A percentile compares a stretch with the other conserved stretches of the same genome.
Conservation (phyloP, 2,329 filamentous ascomycete genomes). For the Dactylonectria estremocensis region DNA sequence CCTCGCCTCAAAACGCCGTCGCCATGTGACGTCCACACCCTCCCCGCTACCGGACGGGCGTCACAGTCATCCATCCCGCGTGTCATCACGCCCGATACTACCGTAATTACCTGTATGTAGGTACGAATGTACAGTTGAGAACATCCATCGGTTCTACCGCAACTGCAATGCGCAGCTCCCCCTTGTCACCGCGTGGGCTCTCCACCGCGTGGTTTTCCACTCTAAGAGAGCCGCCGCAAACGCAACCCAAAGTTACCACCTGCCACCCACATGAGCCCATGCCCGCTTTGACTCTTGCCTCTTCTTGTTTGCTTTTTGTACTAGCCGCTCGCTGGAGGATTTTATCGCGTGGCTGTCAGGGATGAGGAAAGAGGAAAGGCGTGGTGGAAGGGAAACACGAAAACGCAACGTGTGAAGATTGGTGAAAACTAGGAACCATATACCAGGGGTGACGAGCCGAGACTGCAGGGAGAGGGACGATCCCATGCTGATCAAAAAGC, state of each 20-base stretch:
- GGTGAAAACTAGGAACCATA: neutral
- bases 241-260: neutral
- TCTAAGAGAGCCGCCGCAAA: neutral
- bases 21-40: constrained; percentile 6
- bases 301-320: neutral
- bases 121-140: neutral
- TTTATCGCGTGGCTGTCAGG: constrained; percentile 1
- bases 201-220: neutral
- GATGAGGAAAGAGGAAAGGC: neutral
- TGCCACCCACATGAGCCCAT: neutral
- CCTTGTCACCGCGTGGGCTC: neutral
- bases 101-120: neutral
- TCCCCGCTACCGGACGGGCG: neutral
- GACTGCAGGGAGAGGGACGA: neutral
- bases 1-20: neutral
- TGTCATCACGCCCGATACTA: neutral
- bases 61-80: neutral
- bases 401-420: neutral
- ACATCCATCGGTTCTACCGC: too few relatives aligned
- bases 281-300: neutral
- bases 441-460: neutral
- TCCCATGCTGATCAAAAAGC: constrained; percentile 8
- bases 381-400: neutral
- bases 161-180: neutral
- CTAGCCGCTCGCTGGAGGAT: neutral